Conservation (phyloP, 306 rosid species). For the Carpinus fangiana region DNA sequence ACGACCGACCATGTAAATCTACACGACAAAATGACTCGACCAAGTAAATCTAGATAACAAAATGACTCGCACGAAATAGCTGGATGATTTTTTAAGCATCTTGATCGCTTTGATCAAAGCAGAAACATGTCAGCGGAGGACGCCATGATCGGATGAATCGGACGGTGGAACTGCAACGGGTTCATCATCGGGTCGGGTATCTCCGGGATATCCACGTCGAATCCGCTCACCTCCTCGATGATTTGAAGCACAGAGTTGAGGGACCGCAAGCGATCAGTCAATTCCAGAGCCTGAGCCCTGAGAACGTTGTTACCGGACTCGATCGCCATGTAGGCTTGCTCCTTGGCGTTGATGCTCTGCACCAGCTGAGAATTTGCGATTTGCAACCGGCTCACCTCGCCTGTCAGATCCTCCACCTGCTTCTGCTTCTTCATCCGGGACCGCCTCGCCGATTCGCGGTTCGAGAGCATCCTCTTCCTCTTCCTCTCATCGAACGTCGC, state of each 20-base stretch:
- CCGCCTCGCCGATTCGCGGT: constrained; percentile 90
- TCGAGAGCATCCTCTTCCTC: constrained; percentile 92
- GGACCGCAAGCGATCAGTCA: constrained; percentile 69
- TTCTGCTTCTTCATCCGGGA: constrained; percentile 95
- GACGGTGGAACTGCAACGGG: constrained; percentile 66
- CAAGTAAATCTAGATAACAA: neutral
- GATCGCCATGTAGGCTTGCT: constrained; percentile 45
- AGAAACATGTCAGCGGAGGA: constrained; percentile 57
- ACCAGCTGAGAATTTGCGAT: constrained; percentile 43
- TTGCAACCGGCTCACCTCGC: constrained; percentile 53
- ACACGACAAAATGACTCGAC: neutral
- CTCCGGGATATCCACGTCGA: constrained; percentile 65
- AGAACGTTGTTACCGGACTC: constrained; percentile 62
- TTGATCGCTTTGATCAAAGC: constrained; percentile 31
- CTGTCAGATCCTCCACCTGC: constrained; percentile 70
- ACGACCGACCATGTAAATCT: too few relatives aligned
- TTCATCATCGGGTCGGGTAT: constrained; percentile 69
- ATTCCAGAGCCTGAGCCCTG: constrained; percentile 64
- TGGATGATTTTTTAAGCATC: neutral
- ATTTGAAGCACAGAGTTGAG: constrained; percentile 69
- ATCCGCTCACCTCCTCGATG: constrained; percentile 72
- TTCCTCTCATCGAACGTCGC: constrained; percentile 66
- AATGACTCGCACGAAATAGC: neutral
- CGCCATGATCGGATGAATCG: constrained; percentile 47
- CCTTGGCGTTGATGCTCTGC: constrained; percentile 53